Conservation (phyloP, 345 rosid genomes). For the Dovyalis caffra region DNA sequence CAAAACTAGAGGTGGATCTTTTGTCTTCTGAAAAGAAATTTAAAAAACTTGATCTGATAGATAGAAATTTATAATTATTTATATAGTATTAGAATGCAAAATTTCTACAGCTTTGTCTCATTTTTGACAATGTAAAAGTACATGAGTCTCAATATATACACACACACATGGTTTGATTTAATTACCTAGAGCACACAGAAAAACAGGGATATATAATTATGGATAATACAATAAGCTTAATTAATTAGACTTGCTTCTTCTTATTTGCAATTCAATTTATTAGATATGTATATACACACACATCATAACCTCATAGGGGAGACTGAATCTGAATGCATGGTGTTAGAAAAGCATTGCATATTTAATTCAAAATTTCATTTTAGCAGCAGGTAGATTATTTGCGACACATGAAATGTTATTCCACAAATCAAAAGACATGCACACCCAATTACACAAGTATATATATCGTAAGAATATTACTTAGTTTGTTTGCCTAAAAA, state of each 20-base stretch:
- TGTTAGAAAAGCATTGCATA: neutral
- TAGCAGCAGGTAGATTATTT: too few species aligned
- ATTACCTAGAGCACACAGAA: neutral
- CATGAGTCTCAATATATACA: neutral
- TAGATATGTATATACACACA: too few species aligned
- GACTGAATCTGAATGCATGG: neutral
- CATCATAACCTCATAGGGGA: too few species aligned
- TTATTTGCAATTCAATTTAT: too few species aligned
- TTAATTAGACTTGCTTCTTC: too few species aligned
- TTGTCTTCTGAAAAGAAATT: neutral
- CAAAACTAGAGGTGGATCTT: neutral
- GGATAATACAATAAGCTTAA: neutral
- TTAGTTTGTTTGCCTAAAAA: neutral
- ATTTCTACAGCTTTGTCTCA: too few species aligned
- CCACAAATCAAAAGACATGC: too few species aligned
- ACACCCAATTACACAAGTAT: too few species aligned
- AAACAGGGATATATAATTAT: neutral
- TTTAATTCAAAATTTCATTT: too few species aligned
- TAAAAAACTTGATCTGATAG: neutral
- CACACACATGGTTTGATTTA: neutral
- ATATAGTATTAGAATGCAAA: neutral
- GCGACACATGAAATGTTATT: too few species aligned
- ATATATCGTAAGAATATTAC: too few species aligned
- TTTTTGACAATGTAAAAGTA: too few species aligned
- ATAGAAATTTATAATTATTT: neutral